These are phyloP conservation scores for Strobilomyces echinocephalus DNA, from an alignment of 768 basidiomycete genomes.

Conservation along the genomic window DNA sequence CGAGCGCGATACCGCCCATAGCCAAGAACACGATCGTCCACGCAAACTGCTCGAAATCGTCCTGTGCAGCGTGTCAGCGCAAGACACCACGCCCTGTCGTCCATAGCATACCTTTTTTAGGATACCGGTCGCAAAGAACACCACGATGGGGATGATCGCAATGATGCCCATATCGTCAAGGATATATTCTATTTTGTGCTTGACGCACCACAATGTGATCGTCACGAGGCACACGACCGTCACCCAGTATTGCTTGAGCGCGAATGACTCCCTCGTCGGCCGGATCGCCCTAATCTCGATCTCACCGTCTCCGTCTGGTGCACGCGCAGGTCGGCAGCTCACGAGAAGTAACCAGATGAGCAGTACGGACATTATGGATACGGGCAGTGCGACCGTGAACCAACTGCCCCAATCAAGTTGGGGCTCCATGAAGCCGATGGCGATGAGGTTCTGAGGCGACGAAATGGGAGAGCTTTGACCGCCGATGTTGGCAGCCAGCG, in stretches of 20 bases:
- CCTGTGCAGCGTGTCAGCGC: constrained; percentile 40
- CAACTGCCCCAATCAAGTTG: too few species aligned
- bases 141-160: constrained; percentile 86
- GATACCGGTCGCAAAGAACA: constrained; percentile 91
- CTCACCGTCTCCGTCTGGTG: constrained; percentile 69
- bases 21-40: too few species aligned
- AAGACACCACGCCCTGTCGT: constrained; percentile 61
- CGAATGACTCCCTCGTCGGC: constrained; percentile 78
- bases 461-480: too few species aligned
- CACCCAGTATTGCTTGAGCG: constrained; percentile 86
- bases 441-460: too few species aligned
- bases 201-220: constrained; percentile 87
- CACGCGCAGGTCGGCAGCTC: constrained; percentile 70
- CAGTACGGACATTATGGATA: too few species aligned
- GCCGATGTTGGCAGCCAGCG: too few species aligned
- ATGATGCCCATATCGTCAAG: constrained; percentile 98
- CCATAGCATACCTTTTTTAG: constrained; percentile 85
- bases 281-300: constrained; percentile 79
- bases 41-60: too few species aligned
- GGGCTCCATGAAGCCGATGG: too few species aligned
- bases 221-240: constrained; percentile 76
- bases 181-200: constrained; percentile 64
- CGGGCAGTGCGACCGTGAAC: too few species aligned
- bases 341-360: constrained; percentile 90
- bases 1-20: constrained; percentile 90